phyloP scores from a whole-genome alignment of 768 basidiomycete species.

The Mycena pura region DNA sequence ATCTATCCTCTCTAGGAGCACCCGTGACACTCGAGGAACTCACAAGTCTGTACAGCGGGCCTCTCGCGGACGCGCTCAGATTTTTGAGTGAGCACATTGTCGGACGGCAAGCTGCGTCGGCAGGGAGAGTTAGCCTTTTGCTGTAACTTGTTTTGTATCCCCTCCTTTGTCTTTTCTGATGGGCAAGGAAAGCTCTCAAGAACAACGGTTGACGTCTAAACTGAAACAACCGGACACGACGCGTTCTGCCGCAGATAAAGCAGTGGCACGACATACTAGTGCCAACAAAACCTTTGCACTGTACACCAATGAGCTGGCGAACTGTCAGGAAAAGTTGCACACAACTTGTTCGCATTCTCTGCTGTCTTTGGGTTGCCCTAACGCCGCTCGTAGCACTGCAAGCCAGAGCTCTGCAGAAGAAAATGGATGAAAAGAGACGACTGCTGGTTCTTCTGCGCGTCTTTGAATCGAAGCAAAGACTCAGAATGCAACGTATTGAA shows the following conservation, averaged over 20 bases:
- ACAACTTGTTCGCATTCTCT: neutral
- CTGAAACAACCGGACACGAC: slow-evolving; percentile 23
- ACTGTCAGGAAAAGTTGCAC: neutral
- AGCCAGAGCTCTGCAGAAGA: neutral
- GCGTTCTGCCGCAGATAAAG: slow-evolving; percentile 18
- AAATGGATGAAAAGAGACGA: slow-evolving; percentile 1
- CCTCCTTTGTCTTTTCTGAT: neutral
- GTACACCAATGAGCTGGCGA: slow-evolving; percentile 1
- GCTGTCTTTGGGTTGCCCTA: neutral
- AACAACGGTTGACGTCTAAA: slow-evolving; percentile 8
- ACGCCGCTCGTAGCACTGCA: neutral
- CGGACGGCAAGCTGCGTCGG: slow-evolving; percentile 13
- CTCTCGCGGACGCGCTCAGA: slow-evolving; percentile 20
- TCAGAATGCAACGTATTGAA: slow-evolving; percentile 6
- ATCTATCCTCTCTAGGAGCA: slow-evolving; percentile 18
- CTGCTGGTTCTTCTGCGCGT: slow-evolving; percentile 4
- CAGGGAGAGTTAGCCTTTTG: slow-evolving; percentile 7
- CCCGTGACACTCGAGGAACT: slow-evolving; percentile 26
- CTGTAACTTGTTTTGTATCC: neutral
- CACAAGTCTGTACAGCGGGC: slow-evolving; percentile 15
- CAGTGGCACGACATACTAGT: slow-evolving; percentile 12
- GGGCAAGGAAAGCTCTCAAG: neutral
- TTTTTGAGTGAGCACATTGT: slow-evolving; percentile 26
- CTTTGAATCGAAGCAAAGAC: slow-evolving; percentile 11
- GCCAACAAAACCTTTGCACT: slow-evolving; percentile 15